These are phyloP conservation scores for Ceratocystis lukuohia DNA, from an alignment of 2,329 filamentous ascomycete species.

Conservation along the genomic window DNA sequence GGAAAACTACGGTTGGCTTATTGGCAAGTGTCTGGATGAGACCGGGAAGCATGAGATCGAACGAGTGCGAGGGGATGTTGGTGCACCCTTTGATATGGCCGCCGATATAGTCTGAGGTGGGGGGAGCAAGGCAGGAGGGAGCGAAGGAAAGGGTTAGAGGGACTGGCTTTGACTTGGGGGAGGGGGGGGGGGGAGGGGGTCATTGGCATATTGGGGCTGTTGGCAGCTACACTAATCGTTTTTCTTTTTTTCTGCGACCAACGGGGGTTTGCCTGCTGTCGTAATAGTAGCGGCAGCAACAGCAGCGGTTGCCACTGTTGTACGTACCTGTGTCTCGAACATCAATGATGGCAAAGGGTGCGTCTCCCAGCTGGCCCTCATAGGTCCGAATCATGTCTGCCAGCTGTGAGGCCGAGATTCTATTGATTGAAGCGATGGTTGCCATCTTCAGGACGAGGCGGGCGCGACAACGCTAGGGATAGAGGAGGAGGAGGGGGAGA, in stretches of 20 bases:
- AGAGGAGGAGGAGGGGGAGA: not conserved
- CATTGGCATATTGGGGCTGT: too few species aligned
- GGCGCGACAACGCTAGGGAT: not conserved
- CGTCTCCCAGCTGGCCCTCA: slow-evolving; percentile 29
- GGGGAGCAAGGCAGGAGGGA: not conserved
- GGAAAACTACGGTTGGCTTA: slow-evolving; percentile 79
- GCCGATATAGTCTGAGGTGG: slow-evolving; percentile 65
- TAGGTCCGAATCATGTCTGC: slow-evolving; percentile 47
- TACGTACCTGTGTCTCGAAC: slow-evolving; percentile 66
- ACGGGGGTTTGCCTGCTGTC: not conserved
- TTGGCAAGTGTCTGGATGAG: slow-evolving; percentile 64
- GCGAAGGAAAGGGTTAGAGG: not conserved
- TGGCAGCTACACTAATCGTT: too few species aligned
- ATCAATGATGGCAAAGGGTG: slow-evolving; percentile 62
- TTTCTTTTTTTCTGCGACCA: not conserved
- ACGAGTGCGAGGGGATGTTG: slow-evolving; percentile 58
- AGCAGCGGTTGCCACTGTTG: not conserved
- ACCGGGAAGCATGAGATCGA: slow-evolving; percentile 67
- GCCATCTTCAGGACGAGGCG: slow-evolving; percentile 29
- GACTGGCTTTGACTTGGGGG: not conserved
- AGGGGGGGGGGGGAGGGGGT: too few species aligned
- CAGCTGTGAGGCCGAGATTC: slow-evolving; percentile 56
- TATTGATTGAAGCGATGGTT: slow-evolving; percentile 49
- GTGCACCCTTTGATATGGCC: slow-evolving; percentile 71
- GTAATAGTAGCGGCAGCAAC: too few species aligned